These are phyloP conservation scores for Scorias spongiosa DNA, from an alignment of 2,329 filamentous ascomycete species.

Conservation along the genomic window DNA sequence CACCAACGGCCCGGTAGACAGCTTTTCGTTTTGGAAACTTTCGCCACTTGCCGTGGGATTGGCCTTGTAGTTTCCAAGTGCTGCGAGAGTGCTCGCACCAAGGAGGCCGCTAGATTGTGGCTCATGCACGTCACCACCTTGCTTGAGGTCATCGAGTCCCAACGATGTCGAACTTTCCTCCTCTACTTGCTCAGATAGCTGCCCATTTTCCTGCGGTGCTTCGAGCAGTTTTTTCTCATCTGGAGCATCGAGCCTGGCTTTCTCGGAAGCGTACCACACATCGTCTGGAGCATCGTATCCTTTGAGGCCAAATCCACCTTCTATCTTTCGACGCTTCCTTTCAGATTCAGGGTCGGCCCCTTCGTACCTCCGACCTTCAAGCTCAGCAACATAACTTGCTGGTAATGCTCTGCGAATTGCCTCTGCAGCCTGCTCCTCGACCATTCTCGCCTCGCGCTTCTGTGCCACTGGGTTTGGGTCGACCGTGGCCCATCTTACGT, in stretches of 20 bases:
- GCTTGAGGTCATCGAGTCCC: conserved; percentile 31
- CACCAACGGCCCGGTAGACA: conserved; percentile 58
- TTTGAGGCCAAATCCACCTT: conserved; percentile 74
- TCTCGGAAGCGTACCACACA: conserved; percentile 76
- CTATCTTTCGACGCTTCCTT: conserved; percentile 73
- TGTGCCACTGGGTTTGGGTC: conserved; percentile 93
- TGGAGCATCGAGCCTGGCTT: conserved; percentile 47
- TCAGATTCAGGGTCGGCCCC: conserved; percentile 53
- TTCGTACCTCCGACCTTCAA: conserved; percentile 55
- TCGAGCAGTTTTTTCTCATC: conserved; percentile 45
- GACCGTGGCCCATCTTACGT: conserved; percentile 91
- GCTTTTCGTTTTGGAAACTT: conserved; percentile 33
- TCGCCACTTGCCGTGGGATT: conserved; percentile 15
- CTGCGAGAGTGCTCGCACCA: conserved; percentile 66
- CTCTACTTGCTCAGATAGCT: conserved; percentile 33
- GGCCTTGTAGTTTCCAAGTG: conserved; percentile 42
- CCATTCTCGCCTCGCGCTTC: conserved; percentile 70
- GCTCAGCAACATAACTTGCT: conserved; percentile 78
- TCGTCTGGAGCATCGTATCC: conserved; percentile 92
- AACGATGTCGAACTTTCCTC: conserved; percentile 15
- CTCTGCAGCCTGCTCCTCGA: conserved; percentile 94
- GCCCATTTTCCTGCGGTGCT: conserved; percentile 24
- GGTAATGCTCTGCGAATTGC: conserved; percentile 79
- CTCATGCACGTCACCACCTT: conserved; percentile 21
- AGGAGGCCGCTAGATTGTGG: conserved; percentile 48